Conservation (phyloP, 257 asterid species). For the Pogostemon cablin region DNA sequence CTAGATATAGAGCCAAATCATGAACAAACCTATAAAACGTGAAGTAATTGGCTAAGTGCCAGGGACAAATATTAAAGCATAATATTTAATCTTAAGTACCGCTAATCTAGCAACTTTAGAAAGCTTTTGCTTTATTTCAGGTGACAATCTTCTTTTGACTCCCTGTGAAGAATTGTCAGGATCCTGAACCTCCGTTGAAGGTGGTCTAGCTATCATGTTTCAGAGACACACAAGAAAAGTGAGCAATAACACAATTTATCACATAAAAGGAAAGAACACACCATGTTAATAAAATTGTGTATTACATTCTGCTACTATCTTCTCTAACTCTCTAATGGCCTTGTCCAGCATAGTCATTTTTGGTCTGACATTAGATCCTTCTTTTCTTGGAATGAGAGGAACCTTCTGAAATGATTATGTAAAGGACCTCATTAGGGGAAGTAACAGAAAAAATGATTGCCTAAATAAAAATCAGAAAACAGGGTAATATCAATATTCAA, state of each 20-base stretch:
- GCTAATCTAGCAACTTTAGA: conserved; percentile 96
- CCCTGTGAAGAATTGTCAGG: conserved; percentile 84
- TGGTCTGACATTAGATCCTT: conserved; percentile 69
- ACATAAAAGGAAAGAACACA: conserved; percentile 23
- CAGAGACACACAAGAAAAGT: conserved; percentile 28
- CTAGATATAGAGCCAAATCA: conserved; percentile 20
- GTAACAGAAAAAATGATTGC: conserved; percentile 17
- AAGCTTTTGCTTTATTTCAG: conserved; percentile 88
- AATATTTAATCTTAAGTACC: conserved; percentile 33
- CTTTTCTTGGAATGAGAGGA: conserved; percentile 55
- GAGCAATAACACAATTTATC: conserved; percentile 25
- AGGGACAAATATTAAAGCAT: conserved; percentile 21
- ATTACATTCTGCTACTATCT: conserved; percentile 90
- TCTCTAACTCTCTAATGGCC: conserved; percentile 92
- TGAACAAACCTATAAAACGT: conserved; percentile 22
- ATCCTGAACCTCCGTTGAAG: conserved; percentile 77
- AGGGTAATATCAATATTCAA: background rate
- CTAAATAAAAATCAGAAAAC: conserved; percentile 11
- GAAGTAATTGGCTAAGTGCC: background rate
- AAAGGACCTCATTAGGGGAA: conserved; percentile 34
- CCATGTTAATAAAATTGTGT: conserved; percentile 16
- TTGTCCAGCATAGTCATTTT: conserved; percentile 77
- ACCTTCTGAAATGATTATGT: conserved; percentile 53
- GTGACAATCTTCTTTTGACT: conserved; percentile 88
- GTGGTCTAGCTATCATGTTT: conserved; percentile 74